Percentiles rank a stretch among this genome's conserved stretches.
These are phyloP conservation scores for Phytophthora macrochlamydospora DNA, from an alignment of 352 stramenopile genomes.

Conservation along the genomic window DNA sequence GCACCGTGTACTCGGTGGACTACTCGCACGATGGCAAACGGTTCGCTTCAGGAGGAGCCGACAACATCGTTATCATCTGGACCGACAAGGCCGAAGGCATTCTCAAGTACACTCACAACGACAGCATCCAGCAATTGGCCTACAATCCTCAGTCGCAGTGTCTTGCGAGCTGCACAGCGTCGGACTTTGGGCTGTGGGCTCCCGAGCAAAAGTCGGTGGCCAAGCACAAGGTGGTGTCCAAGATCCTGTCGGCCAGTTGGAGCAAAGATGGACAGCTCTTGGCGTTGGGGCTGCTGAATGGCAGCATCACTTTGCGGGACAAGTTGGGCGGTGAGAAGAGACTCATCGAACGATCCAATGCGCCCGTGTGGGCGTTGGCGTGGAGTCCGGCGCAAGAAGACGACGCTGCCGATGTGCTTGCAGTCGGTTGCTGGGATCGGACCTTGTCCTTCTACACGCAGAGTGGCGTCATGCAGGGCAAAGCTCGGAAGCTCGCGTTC, in stretches of 20 bases:
- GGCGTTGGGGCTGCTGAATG: constrained; percentile 92
- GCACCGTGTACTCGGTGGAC: constrained; percentile 92
- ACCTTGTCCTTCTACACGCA: constrained; percentile 93
- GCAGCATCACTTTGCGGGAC: constrained; percentile 91
- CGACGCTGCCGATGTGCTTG: constrained; percentile 80
- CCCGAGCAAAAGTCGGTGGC: constrained; percentile 93
- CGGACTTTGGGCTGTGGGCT: constrained; percentile 95
- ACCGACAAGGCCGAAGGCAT: constrained; percentile 93
- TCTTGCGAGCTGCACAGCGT: constrained; percentile 92
- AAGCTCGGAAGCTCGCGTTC: constrained; percentile 91
- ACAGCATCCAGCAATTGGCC: constrained; percentile 91
- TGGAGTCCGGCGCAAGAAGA: constrained; percentile 88
- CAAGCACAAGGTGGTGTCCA: constrained; percentile 95
- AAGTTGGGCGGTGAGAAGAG: constrained; percentile 92
- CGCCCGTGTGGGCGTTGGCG: constrained; percentile 86
- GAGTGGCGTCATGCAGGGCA: constrained; percentile 82
- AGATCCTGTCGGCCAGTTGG: constrained; percentile 93
- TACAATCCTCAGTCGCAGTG: constrained; percentile 94
- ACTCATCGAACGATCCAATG: constrained; percentile 82
- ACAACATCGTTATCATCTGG: constrained; percentile 98
- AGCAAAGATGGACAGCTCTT: constrained; percentile 92
- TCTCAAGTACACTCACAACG: constrained; percentile 97
- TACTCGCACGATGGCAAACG: constrained; percentile 92
- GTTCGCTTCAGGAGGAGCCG: constrained; percentile 92
- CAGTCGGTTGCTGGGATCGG: constrained; percentile 94